Conservation (phyloP, 768 basidiomycete genomes). For the Lactifluus echinatus region DNA sequence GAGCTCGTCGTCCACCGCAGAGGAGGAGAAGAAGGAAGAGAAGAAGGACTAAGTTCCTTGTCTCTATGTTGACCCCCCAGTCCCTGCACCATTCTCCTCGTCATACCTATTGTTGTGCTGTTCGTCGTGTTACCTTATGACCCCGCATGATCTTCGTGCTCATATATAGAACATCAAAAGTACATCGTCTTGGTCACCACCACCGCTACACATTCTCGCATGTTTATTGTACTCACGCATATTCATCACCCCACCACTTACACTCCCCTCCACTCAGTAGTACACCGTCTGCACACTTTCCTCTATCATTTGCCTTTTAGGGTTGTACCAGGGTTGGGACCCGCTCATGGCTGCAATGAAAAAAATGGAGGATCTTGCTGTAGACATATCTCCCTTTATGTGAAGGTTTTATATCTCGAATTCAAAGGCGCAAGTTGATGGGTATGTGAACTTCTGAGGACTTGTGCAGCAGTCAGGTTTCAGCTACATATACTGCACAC, state of each 20-base stretch:
- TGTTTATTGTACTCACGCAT: slow-evolving; percentile 18
- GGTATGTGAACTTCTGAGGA: no score
- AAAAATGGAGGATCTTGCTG: neutral
- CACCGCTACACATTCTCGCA: slow-evolving; percentile 13
- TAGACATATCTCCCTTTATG: no score
- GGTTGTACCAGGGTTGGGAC: neutral
- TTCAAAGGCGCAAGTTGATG: no score
- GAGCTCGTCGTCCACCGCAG: slow-evolving; percentile 32
- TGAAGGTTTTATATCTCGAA: neutral
- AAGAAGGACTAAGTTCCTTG: slow-evolving; percentile 66
- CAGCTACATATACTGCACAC: no score
- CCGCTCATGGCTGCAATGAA: slow-evolving; percentile 4
- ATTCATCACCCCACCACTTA: slow-evolving; percentile 1
- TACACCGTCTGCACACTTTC: neutral
- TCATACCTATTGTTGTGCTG: neutral
- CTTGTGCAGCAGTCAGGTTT: no score
- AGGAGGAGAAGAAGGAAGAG: slow-evolving; percentile 44
- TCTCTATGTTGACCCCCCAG: neutral
- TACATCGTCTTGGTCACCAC: slow-evolving; percentile 10
- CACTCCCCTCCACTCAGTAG: slow-evolving; percentile 20
- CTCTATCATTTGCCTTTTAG: neutral
- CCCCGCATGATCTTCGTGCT: slow-evolving; percentile 3
- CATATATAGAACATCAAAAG: slow-evolving; percentile 21
- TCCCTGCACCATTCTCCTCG: neutral
- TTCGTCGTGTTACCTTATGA: slow-evolving; percentile 7